Conservation (phyloP, 306 rosid species). For the Vachellia pachyceras region DNA sequence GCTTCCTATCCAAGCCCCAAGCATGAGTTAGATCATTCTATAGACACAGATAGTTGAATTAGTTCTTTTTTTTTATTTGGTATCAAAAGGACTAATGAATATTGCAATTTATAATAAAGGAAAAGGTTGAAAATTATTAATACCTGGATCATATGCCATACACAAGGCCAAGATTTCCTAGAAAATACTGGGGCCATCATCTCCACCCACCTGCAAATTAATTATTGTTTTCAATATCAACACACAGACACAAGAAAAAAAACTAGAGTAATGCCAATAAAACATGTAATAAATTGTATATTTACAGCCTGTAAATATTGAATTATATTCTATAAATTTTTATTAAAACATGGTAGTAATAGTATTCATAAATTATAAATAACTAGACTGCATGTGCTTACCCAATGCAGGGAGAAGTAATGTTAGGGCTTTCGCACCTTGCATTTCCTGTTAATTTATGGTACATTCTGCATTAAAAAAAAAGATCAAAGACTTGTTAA, state of each 20-base stretch:
- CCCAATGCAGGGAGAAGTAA: slow-evolving; percentile 84
- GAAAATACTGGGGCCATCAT: slow-evolving; percentile 99
- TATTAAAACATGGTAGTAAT: neutral
- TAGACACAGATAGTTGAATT: slow-evolving; percentile 7
- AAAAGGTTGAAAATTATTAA: neutral
- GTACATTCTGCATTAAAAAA: slow-evolving; percentile 70
- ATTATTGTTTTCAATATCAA: neutral
- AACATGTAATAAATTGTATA: neutral
- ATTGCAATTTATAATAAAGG: neutral
- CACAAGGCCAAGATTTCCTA: slow-evolving; percentile 78
- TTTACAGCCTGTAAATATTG: too few relatives aligned
- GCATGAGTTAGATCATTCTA: slow-evolving; percentile 97
- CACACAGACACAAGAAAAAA: too few relatives aligned
- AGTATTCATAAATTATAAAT: neutral
- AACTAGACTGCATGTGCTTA: slow-evolving; percentile 39
- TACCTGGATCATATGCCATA: slow-evolving; percentile 95
- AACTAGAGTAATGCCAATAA: neutral
- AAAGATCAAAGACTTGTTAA: neutral
- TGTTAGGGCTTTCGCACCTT: slow-evolving; percentile 69
- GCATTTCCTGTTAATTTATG: slow-evolving; percentile 66
- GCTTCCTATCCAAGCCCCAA: slow-evolving; percentile 89
- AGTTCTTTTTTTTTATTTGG: neutral
- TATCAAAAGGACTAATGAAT: neutral
- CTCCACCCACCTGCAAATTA: slow-evolving; percentile 86
- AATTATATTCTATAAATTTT: neutral